A percentile compares a stretch with the other conserved stretches of the same genome.
Conservation (phyloP, 164 flowering plant genomes). For the Berberis thunbergii region DNA sequence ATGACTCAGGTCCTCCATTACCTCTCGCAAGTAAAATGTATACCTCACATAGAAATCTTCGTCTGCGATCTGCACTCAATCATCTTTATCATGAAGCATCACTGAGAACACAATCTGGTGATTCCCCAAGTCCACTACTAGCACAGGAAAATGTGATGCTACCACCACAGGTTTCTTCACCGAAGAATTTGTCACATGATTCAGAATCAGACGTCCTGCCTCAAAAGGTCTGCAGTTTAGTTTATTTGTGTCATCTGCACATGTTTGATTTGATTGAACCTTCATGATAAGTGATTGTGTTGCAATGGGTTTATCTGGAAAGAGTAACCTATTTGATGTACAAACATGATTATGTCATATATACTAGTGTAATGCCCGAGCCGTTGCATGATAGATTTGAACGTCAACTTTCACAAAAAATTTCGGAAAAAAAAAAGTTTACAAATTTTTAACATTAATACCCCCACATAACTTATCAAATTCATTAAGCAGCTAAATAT, state of each 20-base stretch:
- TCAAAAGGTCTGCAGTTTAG: constrained; percentile 21
- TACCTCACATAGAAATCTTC: constrained; percentile 51
- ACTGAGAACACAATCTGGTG: constrained; percentile 20
- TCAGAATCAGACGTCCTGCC: constrained; percentile 19
- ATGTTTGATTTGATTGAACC: not conserved
- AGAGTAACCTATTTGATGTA: too few relatives aligned
- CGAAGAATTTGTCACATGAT: constrained; percentile 17
- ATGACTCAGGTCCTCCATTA: constrained; percentile 43
- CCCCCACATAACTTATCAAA: too few relatives aligned
- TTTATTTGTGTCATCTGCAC: not conserved
- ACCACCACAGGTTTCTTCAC: constrained; percentile 23
- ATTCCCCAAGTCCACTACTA: constrained; percentile 18
- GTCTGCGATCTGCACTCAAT: constrained; percentile 45
- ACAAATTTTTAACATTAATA: too few relatives aligned
- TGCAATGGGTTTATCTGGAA: too few relatives aligned
- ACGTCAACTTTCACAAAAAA: too few relatives aligned
- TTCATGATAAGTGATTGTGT: too few relatives aligned
- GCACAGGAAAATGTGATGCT: constrained; percentile 15
- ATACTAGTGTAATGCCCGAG: too few relatives aligned
- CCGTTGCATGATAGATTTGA: too few relatives aligned
- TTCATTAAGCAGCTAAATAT: too few relatives aligned
- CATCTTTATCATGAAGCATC: constrained; percentile 37
- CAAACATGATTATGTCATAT: too few relatives aligned
- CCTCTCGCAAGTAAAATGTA: constrained; percentile 80
- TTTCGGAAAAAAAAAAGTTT: too few relatives aligned